Base-by-base conservation (phyloP, 768 basidiomycete genomes). In the Mycena metata region DNA sequence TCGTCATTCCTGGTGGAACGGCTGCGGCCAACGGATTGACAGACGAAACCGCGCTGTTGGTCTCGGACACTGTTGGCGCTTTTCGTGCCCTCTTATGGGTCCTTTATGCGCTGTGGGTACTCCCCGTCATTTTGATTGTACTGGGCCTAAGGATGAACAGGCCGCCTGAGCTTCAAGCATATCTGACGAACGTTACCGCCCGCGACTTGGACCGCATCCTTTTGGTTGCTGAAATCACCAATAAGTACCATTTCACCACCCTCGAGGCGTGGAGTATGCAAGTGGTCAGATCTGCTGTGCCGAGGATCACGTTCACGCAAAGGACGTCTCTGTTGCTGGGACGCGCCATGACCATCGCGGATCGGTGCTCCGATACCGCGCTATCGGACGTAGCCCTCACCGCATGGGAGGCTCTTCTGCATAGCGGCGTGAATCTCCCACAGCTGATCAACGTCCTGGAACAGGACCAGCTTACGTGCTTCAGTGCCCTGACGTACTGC, bases 181-280 rank as follows among this genome's bases (percentile, higher is more conserved):
- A 39, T 39, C 9, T 39, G 10, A 39, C 39, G 39, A 39, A 39
- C 39, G 39, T 15, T 39, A 39, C 39, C 39, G 39, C 15, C 39
- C 11, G 10, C 35, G 51, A 52, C 19, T 30, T 52, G n/a, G 19
- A 52, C 5, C 51, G 12, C 16, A 30, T 52, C 16, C 26, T 52
- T 17, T 33, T 15, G 13, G 55, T 57, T 7, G 55, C 55, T 6
- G 55, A 57, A 26, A 57, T 43, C n/a, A 57, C 55, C 42, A 57
- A 57, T 41, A 57, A 57, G 24, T 57, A 57, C 42, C 41, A 57
- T 12, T 57, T 57, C n/a, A 57, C 55, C 15, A 42, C 55, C 24
- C 36, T 57, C 23, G 55, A 57, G n/a, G 42, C 55, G 17, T 57
- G 55, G 55, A 57, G 55, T 24, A 57, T 59, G 45, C 16, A 59